Conservation (phyloP, 1,284 basidiomycete genomes). For the Papiliotrema flavescens region DNA sequence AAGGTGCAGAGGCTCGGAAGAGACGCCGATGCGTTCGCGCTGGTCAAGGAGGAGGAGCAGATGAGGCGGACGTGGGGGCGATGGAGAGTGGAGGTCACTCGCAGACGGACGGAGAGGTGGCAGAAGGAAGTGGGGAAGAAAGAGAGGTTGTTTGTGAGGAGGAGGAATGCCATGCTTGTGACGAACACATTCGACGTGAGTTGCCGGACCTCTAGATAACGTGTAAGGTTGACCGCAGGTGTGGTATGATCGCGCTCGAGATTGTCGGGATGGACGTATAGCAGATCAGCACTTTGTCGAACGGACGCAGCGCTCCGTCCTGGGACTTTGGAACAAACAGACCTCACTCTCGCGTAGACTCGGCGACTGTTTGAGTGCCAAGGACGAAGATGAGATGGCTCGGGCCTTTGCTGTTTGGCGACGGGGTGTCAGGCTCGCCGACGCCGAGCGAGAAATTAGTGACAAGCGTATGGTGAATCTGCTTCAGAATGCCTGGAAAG, state of each 20-base stretch:
- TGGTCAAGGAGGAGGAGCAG: background rate
- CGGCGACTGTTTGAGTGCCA: background rate
- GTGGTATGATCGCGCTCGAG: conserved; percentile 9
- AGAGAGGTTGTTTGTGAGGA: conserved; percentile 15
- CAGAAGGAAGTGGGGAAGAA: conserved; percentile 28
- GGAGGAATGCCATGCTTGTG: conserved; percentile 4
- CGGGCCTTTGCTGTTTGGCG: background rate
- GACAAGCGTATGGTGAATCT: background rate
- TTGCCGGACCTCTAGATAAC: background rate
- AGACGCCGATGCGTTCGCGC: conserved; percentile 7
- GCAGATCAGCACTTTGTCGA: conserved; percentile 4
- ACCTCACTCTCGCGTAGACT: background rate
- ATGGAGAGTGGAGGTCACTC: conserved; percentile 26
- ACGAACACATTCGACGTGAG: conserved; percentile 23
- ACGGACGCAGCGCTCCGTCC: background rate
- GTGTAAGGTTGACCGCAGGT: conserved; percentile 4
- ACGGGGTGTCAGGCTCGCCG: background rate
- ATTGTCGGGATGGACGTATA: conserved; percentile 3
- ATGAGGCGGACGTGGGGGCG: conserved; percentile 11
- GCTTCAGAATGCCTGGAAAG: background rate
- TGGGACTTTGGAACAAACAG: background rate
- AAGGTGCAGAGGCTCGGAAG: conserved; percentile 15
- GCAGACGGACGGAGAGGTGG: conserved; percentile 30
- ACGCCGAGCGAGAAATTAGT: background rate
- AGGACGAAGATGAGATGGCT: background rate